Evolutionary conservation across 345 rosid species (phyloP).

Genomic region (Euphorbia peplus): DNA sequence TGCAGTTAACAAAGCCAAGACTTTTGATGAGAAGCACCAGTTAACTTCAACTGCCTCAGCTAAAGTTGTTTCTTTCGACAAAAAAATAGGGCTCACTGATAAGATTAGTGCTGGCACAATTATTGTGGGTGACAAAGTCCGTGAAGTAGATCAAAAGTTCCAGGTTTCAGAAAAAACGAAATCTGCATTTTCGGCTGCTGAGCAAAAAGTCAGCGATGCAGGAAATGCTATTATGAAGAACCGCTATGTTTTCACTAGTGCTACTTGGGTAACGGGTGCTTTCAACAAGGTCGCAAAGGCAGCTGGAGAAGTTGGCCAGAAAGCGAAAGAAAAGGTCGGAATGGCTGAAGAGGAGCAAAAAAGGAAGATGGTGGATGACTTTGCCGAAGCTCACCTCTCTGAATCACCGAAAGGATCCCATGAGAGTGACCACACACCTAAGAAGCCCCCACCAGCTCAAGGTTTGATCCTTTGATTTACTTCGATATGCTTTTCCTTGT

Average conservation of each 20-base stretch:
- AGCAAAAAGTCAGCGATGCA: constrained; percentile 76
- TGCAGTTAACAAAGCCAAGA: constrained; percentile 82
- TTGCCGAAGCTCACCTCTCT: constrained; percentile 73
- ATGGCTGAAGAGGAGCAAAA: constrained; percentile 74
- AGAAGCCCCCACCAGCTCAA: constrained; percentile 50
- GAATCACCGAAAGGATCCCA: constrained; percentile 63
- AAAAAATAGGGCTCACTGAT: constrained; percentile 75
- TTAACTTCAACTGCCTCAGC: constrained; percentile 84
- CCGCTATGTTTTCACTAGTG: constrained; percentile 68
- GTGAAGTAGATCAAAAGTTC: constrained; percentile 90
- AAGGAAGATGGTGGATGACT: constrained; percentile 82
- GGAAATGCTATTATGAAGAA: constrained; percentile 95
- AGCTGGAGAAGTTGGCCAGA: constrained; percentile 95
- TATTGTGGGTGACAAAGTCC: constrained; percentile 73
- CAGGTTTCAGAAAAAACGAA: constrained; percentile 96
- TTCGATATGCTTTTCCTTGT: constrained; percentile 4
- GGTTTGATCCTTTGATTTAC: constrained; percentile 54
- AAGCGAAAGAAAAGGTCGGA: constrained; percentile 85
- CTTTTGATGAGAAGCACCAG: constrained; percentile 84
- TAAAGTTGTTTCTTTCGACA: constrained; percentile 79
- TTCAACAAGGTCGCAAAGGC: constrained; percentile 80
- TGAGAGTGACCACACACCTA: constrained; percentile 38
- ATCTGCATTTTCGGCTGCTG: constrained; percentile 82
- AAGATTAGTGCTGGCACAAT: constrained; percentile 75
- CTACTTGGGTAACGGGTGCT: constrained; percentile 87